Base-by-base conservation (phyloP, 371 early-diverging fungal species). In the Entomophthora muscae region DNA sequence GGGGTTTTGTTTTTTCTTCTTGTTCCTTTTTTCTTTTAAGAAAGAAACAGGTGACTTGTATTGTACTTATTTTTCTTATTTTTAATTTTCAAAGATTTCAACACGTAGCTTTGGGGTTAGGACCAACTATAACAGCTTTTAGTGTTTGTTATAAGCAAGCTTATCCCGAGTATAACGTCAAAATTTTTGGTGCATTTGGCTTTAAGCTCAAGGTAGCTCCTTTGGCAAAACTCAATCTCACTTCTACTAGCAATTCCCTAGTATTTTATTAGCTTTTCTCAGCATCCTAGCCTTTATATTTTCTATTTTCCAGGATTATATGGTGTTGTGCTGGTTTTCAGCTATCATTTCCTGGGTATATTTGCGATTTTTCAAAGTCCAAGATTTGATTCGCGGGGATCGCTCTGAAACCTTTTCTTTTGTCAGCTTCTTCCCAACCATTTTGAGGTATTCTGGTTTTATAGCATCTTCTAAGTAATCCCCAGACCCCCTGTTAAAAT, bases 401-500 rank as follows among this genome's bases (percentile, higher is more conserved):
- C 79, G 85, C 52, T 82, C 83, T 66, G 91, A 89, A 64, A 78
- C 88, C 0, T 91, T 91, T 78, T 81, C 84, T 1, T 78, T 91
- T 57, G 80, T 81, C 1, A 81, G 84, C 28, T 91, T 91, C 63
- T 89, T 88, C 68, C 92, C 92, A 2, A 86, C 87, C 52, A 71
- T 81, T 32, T 67, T 85, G 32, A 87, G 86, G 87, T 81, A 74
- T 72, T 75, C 71, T 23, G 29, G 1, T n/a, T 30, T 32, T 31
- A 28, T 42, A 53, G 51, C 21, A 5, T 2, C 52, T n/a, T n/a
- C n/a, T n/a, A n/a, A n/a, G 27, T 42, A 7, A 22, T 24, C 33
- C 0, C 55, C 63, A 82, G 82, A 31, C 80, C 83, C 27, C 63
- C 76, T 3, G 71, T 81, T 54, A 72, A 73, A 57, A 68, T 71